Conservation (phyloP, 441 rosid species). For the Macaranga tanarius region DNA sequence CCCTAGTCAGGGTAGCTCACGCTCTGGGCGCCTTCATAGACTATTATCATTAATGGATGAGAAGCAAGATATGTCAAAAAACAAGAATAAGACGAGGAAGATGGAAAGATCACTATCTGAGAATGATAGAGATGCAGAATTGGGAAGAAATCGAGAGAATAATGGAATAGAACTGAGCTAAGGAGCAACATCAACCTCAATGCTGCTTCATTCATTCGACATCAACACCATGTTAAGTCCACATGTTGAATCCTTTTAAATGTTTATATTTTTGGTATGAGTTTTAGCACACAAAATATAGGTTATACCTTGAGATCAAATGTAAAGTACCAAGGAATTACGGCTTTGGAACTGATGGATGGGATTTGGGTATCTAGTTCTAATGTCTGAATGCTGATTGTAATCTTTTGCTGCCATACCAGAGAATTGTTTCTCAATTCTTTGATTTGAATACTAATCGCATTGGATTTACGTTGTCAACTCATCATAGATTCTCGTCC, state of each 20-base stretch:
- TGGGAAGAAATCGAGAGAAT: constrained; percentile 28
- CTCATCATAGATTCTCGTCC: background rate
- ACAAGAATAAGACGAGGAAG: constrained; percentile 52
- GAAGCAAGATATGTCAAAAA: constrained; percentile 47
- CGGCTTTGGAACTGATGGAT: too few species aligned
- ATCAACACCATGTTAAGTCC: background rate
- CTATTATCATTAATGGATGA: constrained; percentile 74
- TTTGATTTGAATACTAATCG: too few species aligned
- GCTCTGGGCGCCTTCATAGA: constrained; percentile 48
- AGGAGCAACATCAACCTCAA: constrained; percentile 3
- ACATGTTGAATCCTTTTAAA: background rate
- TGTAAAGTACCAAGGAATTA: background rate
- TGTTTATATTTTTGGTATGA: constrained; percentile 1
- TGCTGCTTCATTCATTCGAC: constrained; percentile 2
- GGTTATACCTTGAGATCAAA: background rate
- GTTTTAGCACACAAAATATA: background rate
- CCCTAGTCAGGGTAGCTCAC: constrained; percentile 28
- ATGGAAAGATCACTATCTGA: constrained; percentile 42
- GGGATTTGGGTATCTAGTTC: too few species aligned
- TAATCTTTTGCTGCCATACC: too few species aligned
- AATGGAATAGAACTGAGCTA: constrained; percentile 28
- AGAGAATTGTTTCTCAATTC: too few species aligned
- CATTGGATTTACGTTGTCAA: background rate
- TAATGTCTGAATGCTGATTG: too few species aligned
- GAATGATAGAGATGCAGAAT: constrained; percentile 34